Evolutionary conservation across 225 moss, liverwort and hornwort species (phyloP).

Genomic region (Thuidium tamariscinum): DNA sequence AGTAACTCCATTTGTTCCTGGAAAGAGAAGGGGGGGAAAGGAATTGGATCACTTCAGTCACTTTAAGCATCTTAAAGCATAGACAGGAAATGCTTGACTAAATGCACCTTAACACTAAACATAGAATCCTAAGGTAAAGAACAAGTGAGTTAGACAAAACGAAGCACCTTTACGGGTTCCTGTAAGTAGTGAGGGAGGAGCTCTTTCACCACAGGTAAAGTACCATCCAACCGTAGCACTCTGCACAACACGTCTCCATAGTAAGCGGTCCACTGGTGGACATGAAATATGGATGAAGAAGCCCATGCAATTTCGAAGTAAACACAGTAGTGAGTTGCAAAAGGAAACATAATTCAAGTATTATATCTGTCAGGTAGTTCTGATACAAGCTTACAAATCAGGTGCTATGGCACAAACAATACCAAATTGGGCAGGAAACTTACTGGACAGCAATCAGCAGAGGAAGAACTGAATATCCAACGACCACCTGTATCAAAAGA

Average conservation of each 20-base stretch:
- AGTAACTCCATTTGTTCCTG: slow-evolving; percentile 93
- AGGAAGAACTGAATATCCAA: slow-evolving; percentile 93
- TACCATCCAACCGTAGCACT: slow-evolving; percentile 89
- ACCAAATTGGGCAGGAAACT: background rate
- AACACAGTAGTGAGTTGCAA: background rate
- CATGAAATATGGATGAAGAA: background rate
- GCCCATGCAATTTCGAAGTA: background rate
- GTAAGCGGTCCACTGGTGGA: background rate
- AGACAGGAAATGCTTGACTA: background rate
- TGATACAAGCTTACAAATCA: background rate
- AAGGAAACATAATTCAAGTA: background rate
- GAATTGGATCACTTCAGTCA: background rate
- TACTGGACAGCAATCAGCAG: slow-evolving; percentile 81
- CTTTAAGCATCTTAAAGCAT: background rate
- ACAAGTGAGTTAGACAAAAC: background rate
- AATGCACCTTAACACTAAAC: background rate
- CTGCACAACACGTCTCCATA: slow-evolving; percentile 26
- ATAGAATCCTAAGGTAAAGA: background rate
- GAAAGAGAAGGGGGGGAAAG: background rate
- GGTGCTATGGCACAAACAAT: background rate
- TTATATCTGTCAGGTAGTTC: background rate
- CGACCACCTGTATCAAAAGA: slow-evolving; percentile 55
- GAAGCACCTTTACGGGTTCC: slow-evolving; percentile 70
- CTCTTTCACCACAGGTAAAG: slow-evolving; percentile 81
- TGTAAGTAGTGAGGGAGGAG: slow-evolving; percentile 94